A percentile compares a stretch with the other conserved stretches of the same genome.
These are phyloP conservation scores for Solanum ossicruentum DNA, from an alignment of 257 asterid genomes.

Conservation along the genomic window DNA sequence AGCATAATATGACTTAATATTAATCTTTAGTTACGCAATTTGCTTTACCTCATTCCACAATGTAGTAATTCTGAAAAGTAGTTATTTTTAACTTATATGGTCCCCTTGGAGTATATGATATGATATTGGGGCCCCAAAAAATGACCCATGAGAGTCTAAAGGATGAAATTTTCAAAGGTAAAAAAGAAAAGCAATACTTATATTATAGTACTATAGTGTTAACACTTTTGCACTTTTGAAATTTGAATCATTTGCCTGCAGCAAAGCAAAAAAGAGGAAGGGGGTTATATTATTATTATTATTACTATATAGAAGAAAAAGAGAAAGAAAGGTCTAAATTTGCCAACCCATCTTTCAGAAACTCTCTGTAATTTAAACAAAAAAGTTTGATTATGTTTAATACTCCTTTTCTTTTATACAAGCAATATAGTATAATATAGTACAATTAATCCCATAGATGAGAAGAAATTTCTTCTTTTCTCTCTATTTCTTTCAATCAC, in stretches of 20 bases:
- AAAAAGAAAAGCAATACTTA: not conserved
- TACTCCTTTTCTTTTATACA: not conserved
- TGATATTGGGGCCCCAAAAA: not conserved
- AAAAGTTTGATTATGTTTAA: not conserved
- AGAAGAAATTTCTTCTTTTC: constrained; percentile 7
- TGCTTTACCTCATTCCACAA: not conserved
- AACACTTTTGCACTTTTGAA: not conserved
- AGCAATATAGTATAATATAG: not conserved
- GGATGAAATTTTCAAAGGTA: not conserved
- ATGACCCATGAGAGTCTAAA: not conserved
- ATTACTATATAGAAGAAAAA: not conserved
- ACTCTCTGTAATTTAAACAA: not conserved
- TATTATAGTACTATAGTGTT: not conserved
- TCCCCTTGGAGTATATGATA: not conserved
- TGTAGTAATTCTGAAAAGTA: not conserved
- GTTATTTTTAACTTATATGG: not conserved
- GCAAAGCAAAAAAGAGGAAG: constrained; percentile 25
- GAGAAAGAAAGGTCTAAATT: not conserved
- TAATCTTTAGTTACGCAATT: not conserved
- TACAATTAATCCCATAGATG: not conserved
- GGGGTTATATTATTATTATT: constrained; percentile 3
- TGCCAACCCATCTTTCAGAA: constrained; percentile 24
- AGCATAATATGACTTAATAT: no score
- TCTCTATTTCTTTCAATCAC: not conserved
- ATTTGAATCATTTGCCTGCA: constrained; percentile 20